Evolutionary conservation across 139 green algal genomes (phyloP).

Genomic region (Chlamydomonas urium): DNA sequence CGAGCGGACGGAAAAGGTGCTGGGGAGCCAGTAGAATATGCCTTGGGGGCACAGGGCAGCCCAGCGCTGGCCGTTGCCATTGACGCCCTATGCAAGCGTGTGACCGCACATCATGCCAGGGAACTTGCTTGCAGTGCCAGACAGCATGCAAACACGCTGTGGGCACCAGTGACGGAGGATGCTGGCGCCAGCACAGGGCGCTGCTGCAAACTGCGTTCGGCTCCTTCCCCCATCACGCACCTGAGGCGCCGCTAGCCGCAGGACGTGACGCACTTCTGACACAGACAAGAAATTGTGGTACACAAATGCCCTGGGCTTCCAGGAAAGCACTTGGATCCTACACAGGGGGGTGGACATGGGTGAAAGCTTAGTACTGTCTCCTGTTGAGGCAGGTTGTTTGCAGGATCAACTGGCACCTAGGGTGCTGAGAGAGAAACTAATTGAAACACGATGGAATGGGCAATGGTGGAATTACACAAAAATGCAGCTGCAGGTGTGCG

Average conservation of each 20-base stretch:
- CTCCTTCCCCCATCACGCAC: constrained; percentile 17
- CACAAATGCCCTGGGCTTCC: constrained; percentile 63
- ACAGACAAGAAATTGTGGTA: constrained; percentile 81
- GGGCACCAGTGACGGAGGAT: background rate
- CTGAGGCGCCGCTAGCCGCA: constrained; percentile 23
- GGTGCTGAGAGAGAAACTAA: background rate
- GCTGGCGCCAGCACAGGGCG: too few relatives aligned
- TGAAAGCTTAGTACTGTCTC: background rate
- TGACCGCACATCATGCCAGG: too few relatives aligned
- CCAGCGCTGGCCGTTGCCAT: too few relatives aligned
- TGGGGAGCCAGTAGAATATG: background rate
- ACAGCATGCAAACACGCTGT: background rate
- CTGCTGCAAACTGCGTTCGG: background rate
- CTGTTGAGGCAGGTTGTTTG: background rate
- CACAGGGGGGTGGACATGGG: background rate
- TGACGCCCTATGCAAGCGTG: too few relatives aligned
- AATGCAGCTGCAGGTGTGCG: too few relatives aligned
- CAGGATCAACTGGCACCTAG: background rate
- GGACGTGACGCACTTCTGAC: constrained; percentile 70
- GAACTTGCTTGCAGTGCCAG: too few relatives aligned
- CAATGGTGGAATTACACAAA: too few relatives aligned
- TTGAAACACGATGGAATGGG: too few relatives aligned
- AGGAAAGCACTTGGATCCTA: constrained; percentile 79
- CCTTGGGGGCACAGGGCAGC: background rate
- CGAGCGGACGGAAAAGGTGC: background rate